phyloP scores from a whole-genome alignment of 2,329 filamentous ascomycete species.

The Apiospora phragmitis region DNA sequence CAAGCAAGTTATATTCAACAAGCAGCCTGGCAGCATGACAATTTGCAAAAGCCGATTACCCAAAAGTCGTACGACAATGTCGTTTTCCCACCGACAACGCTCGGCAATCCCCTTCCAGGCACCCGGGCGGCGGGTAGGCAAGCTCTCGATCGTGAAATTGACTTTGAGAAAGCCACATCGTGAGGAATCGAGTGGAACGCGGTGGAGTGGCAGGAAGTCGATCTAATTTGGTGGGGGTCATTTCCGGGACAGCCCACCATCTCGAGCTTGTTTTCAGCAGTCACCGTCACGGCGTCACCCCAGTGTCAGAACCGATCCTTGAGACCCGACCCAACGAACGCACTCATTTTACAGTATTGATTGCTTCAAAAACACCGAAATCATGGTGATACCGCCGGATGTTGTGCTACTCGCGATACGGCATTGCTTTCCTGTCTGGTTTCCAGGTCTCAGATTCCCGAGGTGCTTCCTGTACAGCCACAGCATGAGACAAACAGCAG shows the following conservation, averaged over 20 bases:
- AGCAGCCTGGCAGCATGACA: constrained; percentile 1
- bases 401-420: background rate
- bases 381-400: background rate
- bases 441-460: background rate
- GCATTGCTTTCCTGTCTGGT: background rate
- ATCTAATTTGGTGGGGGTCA: background rate
- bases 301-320: background rate
- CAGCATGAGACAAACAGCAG: constrained; percentile 1
- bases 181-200: background rate
- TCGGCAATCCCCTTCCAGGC: background rate
- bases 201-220: background rate
- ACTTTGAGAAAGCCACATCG: background rate
- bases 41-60: constrained; percentile 1
- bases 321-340: background rate
- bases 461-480: background rate
- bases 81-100: background rate
- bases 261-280: background rate
- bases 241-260: background rate
- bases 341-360: background rate
- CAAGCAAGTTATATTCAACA: background rate
- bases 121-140: background rate
- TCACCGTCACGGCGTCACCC: background rate
- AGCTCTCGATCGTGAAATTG: constrained; percentile 3
- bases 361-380: background rate
- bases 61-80: background rate